Evolutionary conservation across 495 filamentous ascomycete genomes (phyloP).

Genomic region (Neurospora sp.): DNA sequence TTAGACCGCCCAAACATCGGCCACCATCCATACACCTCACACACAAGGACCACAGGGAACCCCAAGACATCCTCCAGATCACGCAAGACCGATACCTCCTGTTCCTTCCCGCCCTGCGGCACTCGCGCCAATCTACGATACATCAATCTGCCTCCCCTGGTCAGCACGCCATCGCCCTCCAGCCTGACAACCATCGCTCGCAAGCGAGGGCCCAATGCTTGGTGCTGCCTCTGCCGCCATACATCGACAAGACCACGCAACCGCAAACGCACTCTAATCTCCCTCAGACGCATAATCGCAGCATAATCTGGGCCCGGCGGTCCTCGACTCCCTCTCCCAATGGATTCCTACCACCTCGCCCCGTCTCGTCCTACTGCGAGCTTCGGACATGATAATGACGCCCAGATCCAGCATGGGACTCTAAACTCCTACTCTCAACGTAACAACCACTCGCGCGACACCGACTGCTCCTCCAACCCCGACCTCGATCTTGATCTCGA

Average conservation of each 20-base stretch:
- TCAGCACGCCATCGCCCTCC: conserved; percentile 24
- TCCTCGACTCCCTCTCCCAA: conserved; percentile 8
- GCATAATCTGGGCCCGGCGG: conserved; percentile 4
- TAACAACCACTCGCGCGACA: not conserved
- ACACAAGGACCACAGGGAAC: not conserved
- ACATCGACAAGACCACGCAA: conserved; percentile 18
- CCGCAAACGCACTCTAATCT: not conserved
- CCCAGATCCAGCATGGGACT: conserved; percentile 13
- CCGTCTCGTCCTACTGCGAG: conserved; percentile 11
- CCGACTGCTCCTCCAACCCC: not conserved
- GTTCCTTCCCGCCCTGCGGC: conserved; percentile 2
- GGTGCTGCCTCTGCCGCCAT: conserved; percentile 12
- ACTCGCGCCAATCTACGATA: conserved; percentile 4
- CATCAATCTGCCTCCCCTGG: conserved; percentile 8
- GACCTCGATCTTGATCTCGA: not conserved
- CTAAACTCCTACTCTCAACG: conserved; percentile 4
- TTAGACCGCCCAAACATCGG: not conserved
- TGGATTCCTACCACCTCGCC: conserved; percentile 13
- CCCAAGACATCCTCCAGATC: not conserved
- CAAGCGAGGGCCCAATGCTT: conserved; percentile 22
- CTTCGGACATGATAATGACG: conserved; percentile 18
- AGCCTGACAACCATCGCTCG: conserved; percentile 12
- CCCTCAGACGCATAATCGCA: not conserved
- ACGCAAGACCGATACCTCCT: not conserved
- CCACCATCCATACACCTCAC: not conserved